phyloP scores from a whole-genome alignment of 1,284 basidiomycete genomes.

The Hymenochaete sp. region DNA sequence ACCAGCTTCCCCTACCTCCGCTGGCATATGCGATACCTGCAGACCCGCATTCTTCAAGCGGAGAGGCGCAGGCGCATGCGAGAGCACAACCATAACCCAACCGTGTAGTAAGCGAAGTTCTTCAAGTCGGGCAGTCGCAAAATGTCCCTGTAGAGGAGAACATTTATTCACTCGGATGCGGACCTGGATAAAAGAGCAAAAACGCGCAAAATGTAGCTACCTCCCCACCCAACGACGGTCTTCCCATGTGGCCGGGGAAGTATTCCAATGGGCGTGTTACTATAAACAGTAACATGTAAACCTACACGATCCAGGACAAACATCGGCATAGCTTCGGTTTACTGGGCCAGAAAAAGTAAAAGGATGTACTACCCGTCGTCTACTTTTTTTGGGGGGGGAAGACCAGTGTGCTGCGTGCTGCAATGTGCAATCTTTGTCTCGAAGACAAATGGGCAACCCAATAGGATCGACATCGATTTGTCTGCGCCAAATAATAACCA shows the following conservation, averaged over 20 bases:
- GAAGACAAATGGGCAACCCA: slow-evolving; percentile 74
- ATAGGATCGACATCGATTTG: slow-evolving; percentile 79
- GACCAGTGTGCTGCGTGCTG: too few species aligned
- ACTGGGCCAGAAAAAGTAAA: background rate
- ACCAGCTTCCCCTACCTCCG: slow-evolving; percentile 56
- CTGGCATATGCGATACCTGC: slow-evolving; percentile 36
- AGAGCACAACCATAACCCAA: slow-evolving; percentile 60
- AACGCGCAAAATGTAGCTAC: slow-evolving; percentile 80
- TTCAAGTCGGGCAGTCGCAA: slow-evolving; percentile 70
- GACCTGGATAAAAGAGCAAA: slow-evolving; percentile 76
- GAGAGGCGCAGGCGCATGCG: slow-evolving; percentile 62
- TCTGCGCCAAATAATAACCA: slow-evolving; percentile 84
- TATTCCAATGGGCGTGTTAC: slow-evolving; percentile 73
- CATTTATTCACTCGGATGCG: slow-evolving; percentile 78
- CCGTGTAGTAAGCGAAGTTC: slow-evolving; percentile 69
- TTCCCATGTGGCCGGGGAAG: slow-evolving; percentile 74
- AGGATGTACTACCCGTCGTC: slow-evolving; percentile 75
- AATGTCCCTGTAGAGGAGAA: slow-evolving; percentile 73
- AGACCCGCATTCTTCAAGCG: slow-evolving; percentile 47
- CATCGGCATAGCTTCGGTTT: slow-evolving; percentile 24
- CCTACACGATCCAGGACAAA: slow-evolving; percentile 18
- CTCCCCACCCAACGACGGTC: slow-evolving; percentile 73
- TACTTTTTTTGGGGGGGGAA: slow-evolving; percentile 76
- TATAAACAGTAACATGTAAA: slow-evolving; percentile 26
- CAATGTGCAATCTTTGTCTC: slow-evolving; percentile 80